Conservation (phyloP, 768 basidiomycete genomes). For the Mycena rebaudengoi region DNA sequence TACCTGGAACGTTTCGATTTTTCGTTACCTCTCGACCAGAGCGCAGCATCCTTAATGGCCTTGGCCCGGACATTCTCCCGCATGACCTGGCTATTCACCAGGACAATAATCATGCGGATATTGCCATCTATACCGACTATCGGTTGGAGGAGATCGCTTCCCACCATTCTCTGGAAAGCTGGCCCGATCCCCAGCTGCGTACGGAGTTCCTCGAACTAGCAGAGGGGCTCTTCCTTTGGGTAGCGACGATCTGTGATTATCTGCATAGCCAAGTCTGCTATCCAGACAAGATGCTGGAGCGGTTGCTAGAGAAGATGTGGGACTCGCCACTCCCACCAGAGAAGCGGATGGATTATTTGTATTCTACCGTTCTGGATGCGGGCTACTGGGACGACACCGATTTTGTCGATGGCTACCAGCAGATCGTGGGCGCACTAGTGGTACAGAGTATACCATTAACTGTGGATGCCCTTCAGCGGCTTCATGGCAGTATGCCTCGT, state of each 20-base stretch:
- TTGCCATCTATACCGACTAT: slow-evolving; percentile 19
- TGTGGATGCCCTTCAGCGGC: neutral
- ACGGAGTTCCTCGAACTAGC: slow-evolving; percentile 9
- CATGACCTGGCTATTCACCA: slow-evolving; percentile 20
- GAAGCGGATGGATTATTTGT: slow-evolving; percentile 23
- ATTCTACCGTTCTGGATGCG: slow-evolving; percentile 17
- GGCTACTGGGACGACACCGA: slow-evolving; percentile 24
- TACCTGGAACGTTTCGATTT: neutral
- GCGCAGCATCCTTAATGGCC: neutral
- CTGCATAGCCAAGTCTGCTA: neutral
- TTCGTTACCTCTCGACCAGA: neutral
- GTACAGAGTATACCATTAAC: neutral
- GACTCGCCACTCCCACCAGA: slow-evolving; percentile 10
- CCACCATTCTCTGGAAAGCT: neutral
- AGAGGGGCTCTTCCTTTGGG: slow-evolving; percentile 35
- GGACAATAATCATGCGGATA: slow-evolving; percentile 22
- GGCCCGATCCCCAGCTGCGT: neutral
- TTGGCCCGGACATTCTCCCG: neutral
- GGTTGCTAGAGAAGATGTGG: slow-evolving; percentile 6
- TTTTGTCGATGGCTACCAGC: slow-evolving; percentile 3
- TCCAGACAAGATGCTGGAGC: slow-evolving; percentile 21
- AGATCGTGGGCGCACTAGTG: neutral
- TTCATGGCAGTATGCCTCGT: neutral
- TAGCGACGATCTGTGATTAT: slow-evolving; percentile 26
- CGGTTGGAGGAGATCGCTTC: slow-evolving; percentile 21